These are phyloP conservation scores for Exophiala xenobiotica DNA, from an alignment of 2,329 filamentous ascomycete genomes.

Conservation along the genomic window DNA sequence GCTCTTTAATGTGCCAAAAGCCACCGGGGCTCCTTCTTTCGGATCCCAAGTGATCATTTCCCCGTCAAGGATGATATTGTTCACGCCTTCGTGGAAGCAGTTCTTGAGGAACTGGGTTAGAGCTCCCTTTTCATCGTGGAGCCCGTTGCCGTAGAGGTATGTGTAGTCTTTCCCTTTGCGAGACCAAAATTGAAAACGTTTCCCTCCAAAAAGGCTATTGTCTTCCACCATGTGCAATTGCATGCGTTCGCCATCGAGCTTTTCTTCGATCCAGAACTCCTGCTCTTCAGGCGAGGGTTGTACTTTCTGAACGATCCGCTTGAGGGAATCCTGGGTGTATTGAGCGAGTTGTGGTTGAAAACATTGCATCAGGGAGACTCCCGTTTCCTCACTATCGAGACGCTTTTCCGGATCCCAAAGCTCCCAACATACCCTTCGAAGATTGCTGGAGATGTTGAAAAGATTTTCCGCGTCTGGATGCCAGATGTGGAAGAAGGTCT, in stretches of 20 bases:
- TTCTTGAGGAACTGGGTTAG: conserved; percentile 75
- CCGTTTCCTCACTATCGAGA: conserved; percentile 71
- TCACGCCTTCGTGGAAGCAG: conserved; percentile 74
- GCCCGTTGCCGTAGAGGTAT: conserved; percentile 80
- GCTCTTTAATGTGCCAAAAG: conserved; percentile 91
- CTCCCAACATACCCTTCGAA: conserved; percentile 93
- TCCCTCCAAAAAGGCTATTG: conserved; percentile 64
- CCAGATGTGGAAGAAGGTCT: conserved; percentile 81
- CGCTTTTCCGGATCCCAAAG: conserved; percentile 70
- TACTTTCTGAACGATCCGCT: conserved; percentile 63
- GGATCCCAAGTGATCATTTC: conserved; percentile 99
- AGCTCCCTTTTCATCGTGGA: conserved; percentile 71
- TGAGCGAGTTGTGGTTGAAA: conserved; percentile 93
- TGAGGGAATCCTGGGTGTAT: conserved; percentile 58
- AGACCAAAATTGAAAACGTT: conserved; percentile 84
- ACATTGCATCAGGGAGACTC: conserved; percentile 83
- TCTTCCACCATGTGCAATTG: conserved; percentile 89
- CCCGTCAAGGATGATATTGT: conserved; percentile 87
- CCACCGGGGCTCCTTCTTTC: conserved; percentile 75
- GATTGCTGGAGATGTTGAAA: conserved; percentile 87
- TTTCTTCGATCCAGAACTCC: conserved; percentile 96
- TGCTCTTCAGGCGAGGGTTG: conserved; percentile 66
- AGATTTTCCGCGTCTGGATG: conserved; percentile 73
- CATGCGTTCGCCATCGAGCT: conserved; percentile 94
- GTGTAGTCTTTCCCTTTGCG: conserved; percentile 96